phyloP scores from a whole-genome alignment of 2,329 filamentous ascomycete species.

The Aspergillus versicolor region DNA sequence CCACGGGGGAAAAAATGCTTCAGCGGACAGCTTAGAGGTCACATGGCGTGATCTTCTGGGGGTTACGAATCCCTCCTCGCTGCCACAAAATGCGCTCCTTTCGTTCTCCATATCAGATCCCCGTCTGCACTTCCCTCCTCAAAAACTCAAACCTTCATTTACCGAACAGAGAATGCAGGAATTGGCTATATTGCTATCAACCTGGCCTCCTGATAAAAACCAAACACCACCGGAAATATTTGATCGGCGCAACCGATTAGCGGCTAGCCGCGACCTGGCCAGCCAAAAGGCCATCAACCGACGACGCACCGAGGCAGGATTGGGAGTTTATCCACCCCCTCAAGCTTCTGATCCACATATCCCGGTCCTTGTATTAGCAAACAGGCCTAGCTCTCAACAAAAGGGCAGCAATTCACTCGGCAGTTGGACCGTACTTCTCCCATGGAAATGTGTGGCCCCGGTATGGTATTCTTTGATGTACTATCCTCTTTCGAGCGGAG shows the following conservation, averaged over 20 bases:
- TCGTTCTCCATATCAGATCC: conserved; percentile 76
- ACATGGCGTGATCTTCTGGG: conserved; percentile 45
- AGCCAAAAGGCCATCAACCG: conserved; percentile 78
- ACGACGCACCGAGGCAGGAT: conserved; percentile 62
- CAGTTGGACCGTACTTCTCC: conserved; percentile 79
- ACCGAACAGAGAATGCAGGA: conserved; percentile 35
- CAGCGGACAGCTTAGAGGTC: conserved; percentile 33
- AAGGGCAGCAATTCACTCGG: conserved; percentile 57
- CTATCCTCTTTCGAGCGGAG: conserved; percentile 74
- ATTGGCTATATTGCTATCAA: conserved; percentile 61
- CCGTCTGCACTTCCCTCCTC: conserved; percentile 73
- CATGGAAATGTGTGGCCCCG: conserved; percentile 83
- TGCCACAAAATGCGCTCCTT: conserved; percentile 70
- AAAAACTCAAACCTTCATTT: conserved; percentile 47
- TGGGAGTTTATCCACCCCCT: conserved; percentile 62
- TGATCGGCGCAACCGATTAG: conserved; percentile 63
- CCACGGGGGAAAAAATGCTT: conserved; percentile 17
- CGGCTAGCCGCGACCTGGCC: conserved; percentile 65
- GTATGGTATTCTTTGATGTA: conserved; percentile 87
- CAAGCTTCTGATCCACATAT: conserved; percentile 69
- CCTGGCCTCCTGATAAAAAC: conserved; percentile 64
- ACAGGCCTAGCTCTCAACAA: conserved; percentile 45
- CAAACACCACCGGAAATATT: conserved; percentile 61
- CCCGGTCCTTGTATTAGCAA: conserved; percentile 70
- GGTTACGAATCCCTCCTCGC: conserved; percentile 65